A percentile compares a stretch with the other conserved stretches of the same genome.
Conservation (phyloP, 345 rosid species). For the Fremontodendron californicum region DNA sequence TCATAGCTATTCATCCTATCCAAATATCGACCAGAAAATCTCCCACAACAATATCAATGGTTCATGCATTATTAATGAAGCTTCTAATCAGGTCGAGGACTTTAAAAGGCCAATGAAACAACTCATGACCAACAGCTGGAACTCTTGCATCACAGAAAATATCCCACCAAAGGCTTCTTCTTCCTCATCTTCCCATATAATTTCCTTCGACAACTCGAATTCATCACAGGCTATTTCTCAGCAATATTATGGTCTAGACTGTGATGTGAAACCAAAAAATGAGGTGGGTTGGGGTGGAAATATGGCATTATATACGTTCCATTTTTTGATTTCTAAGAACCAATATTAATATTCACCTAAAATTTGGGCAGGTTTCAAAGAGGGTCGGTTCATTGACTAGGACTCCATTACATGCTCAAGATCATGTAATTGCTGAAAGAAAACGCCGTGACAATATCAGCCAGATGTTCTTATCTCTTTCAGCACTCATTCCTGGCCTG, state of each 20-base stretch:
- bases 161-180: slow-evolving; percentile 22
- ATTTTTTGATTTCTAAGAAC: slow-evolving; percentile 3
- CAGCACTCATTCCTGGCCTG: slow-evolving; percentile 68
- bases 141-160: slow-evolving; percentile 21
- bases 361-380: slow-evolving; percentile 17
- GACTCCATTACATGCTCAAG: slow-evolving; percentile 47
- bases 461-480: slow-evolving; percentile 62
- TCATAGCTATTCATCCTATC: slow-evolving; percentile 13
- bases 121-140: slow-evolving; percentile 29
- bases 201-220: slow-evolving; percentile 36
- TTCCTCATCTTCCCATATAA: slow-evolving; percentile 34
- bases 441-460: slow-evolving; percentile 71
- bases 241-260: slow-evolving; percentile 11
- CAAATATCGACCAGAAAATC: slow-evolving; percentile 14
- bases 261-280: slow-evolving; percentile 13
- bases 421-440: slow-evolving; percentile 79
- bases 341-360: background rate
- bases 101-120: slow-evolving; percentile 35
- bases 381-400: slow-evolving; percentile 27
- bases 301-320: background rate
- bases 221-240: slow-evolving; percentile 23
- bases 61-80: background rate
- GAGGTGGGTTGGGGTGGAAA: slow-evolving; percentile 10
- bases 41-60: background rate
- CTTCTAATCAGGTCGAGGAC: background rate